Evolutionary conservation across 2,329 filamentous ascomycete genomes (phyloP), one percentile per base, ranked within the genome.

Genomic region (Neonectria hederae): DNA sequence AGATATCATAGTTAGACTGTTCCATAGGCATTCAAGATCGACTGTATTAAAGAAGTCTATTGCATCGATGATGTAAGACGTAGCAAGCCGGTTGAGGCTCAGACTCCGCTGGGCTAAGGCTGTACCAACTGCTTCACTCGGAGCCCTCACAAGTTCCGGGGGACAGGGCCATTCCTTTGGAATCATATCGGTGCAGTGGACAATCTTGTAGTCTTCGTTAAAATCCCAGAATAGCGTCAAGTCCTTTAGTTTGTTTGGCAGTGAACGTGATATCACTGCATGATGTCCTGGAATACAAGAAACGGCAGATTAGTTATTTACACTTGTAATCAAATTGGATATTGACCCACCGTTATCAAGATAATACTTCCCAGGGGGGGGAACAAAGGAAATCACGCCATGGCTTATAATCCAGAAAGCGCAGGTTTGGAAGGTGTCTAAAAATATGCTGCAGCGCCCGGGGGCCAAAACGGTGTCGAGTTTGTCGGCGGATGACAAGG

Each of bases 171-270:
- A 51, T 13, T 24, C 3, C 6, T 1, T 24, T 11, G 38, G 2
- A 19, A 9, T 32, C 22, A 13, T 19, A 11, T 30, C 17, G 17
- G 26, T 32, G 24, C 52, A 42, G 7, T 43, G 28, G 17, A 35
- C n/a, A 32, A 32, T 17, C 19, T 8, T 51, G 21, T 60, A 28
- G 6, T 30, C n/a, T 26, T 58, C 54, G 22, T 48, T 48, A 28
- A 62, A 45, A n/a, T 62, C 54, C n/a, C 59, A 54, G 13, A 62
- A 62, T 10, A 59, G 10, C 13, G 28, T 38, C 5, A 62, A 24
- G 46, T 22, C 43, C 5, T 49, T 46, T 14, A 62, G 54, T 3
- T 26, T 46, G 1, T 17, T n/a, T 14, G 59, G 59, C 35, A 5
- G 53, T 11, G 11, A n/a, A 19, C 4, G 5, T 19, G 24, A n/a